A percentile compares a stretch with the other conserved stretches of the same genome.
Conservation (phyloP, 164 flowering plant genomes). For the Berberis thunbergii region DNA sequence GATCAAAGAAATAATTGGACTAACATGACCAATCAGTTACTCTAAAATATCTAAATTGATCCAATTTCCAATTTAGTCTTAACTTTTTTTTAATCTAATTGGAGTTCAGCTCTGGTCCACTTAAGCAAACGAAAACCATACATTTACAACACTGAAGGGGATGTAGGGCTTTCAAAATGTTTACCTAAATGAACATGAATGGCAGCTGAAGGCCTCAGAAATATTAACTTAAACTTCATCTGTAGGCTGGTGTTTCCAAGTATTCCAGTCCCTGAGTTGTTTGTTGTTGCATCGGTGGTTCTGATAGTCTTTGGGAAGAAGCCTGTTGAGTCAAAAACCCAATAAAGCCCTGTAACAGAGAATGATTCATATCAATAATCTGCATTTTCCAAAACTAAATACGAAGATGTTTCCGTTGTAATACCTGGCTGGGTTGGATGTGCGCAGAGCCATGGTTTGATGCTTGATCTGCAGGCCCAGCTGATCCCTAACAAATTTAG, state of each 20-base stretch:
- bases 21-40: background rate
- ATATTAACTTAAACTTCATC: too few species aligned
- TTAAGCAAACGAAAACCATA: too few species aligned
- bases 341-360: background rate
- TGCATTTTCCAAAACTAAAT: background rate
- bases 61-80: too few species aligned
- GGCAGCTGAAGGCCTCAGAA: too few species aligned
- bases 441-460: too few species aligned
- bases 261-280: background rate
- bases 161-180: too few species aligned
- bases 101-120: too few species aligned
- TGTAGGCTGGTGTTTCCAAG: background rate
- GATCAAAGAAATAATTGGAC: too few species aligned
- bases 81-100: too few species aligned
- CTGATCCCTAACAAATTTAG: background rate
- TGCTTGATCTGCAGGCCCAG: background rate
- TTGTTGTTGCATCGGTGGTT: background rate
- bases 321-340: background rate
- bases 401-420: background rate
- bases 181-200: too few species aligned
- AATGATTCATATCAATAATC: background rate
- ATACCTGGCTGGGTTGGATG: too few species aligned
- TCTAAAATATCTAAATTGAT: conserved; percentile 8
- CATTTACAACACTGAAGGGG: too few species aligned
- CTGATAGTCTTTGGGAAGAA: background rate